These are phyloP conservation scores for Albugo candida DNA, from an alignment of 352 stramenopile species.

Conservation along the genomic window DNA sequence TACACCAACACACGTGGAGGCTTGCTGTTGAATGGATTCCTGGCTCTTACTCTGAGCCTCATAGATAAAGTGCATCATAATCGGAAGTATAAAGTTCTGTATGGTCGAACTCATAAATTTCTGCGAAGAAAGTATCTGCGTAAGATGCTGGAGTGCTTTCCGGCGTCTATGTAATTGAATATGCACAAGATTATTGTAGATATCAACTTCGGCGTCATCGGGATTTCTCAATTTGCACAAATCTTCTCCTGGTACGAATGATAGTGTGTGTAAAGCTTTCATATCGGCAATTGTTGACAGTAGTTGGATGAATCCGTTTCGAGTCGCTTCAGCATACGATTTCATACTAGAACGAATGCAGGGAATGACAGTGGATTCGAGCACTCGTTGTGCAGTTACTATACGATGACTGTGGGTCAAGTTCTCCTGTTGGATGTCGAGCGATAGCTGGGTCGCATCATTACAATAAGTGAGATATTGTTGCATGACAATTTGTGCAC, in stretches of 20 bases:
- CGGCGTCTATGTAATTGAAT: slow-evolving; percentile 93
- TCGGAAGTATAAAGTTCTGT: slow-evolving; percentile 85
- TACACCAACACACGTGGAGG: slow-evolving; percentile 80
- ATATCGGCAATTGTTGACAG: slow-evolving; percentile 49
- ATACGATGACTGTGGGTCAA: background rate
- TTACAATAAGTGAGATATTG: slow-evolving; percentile 8
- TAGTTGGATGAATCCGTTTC: slow-evolving; percentile 72
- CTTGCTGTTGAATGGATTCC: slow-evolving; percentile 86
- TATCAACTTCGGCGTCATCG: slow-evolving; percentile 89
- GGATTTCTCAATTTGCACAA: slow-evolving; percentile 45
- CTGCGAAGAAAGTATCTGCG: slow-evolving; percentile 26
- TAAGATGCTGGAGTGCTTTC: slow-evolving; percentile 80
- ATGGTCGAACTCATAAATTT: slow-evolving; percentile 75
- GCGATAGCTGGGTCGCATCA: slow-evolving; percentile 11
- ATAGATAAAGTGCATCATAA: slow-evolving; percentile 93
- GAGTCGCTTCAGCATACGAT: slow-evolving; percentile 45
- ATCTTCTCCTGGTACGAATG: slow-evolving; percentile 42
- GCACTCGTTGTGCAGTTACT: slow-evolving; percentile 33
- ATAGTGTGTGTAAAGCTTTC: slow-evolving; percentile 14
- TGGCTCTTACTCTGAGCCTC: slow-evolving; percentile 86
- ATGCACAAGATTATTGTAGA: slow-evolving; percentile 98
- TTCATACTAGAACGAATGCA: slow-evolving; percentile 69
- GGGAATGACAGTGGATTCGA: slow-evolving; percentile 80
- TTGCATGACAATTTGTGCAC: slow-evolving; percentile 34
- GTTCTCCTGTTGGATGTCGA: too few species aligned